Conservation (phyloP, 441 rosid genomes). For the Sinapis alba region DNA sequence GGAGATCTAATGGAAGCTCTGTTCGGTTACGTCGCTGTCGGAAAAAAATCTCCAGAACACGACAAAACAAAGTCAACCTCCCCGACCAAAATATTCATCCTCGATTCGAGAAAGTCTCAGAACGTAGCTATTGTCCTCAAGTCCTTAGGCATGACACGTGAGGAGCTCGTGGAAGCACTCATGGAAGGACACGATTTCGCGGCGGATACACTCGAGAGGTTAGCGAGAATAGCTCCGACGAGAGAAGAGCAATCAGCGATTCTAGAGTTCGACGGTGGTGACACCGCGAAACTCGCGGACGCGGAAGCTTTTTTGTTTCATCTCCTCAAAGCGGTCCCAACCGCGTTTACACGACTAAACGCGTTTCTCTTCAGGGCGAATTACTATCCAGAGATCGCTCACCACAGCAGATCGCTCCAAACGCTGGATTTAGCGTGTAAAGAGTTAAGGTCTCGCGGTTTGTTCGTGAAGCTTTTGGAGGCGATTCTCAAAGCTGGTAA, state of each 20-base stretch:
- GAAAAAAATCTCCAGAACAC: constrained; percentile 38
- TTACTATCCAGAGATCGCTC: constrained; percentile 61
- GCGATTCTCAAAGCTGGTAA: constrained; percentile 96
- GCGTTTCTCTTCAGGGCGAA: constrained; percentile 76
- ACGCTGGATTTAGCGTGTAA: constrained; percentile 70
- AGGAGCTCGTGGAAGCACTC: constrained; percentile 60
- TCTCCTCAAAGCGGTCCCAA: constrained; percentile 73
- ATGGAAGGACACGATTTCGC: constrained; percentile 61
- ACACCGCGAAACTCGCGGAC: constrained; percentile 60
- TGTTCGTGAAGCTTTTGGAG: constrained; percentile 85
- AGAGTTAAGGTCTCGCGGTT: constrained; percentile 76
- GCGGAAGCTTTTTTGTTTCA: constrained; percentile 79
- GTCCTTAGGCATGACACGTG: constrained; percentile 61
- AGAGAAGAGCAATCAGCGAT: constrained; percentile 67
- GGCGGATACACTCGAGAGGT: constrained; percentile 75
- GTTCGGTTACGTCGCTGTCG: constrained; percentile 81
- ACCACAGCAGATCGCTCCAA: constrained; percentile 51
- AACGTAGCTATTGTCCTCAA: constrained; percentile 82
- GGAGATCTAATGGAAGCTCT: constrained; percentile 94
- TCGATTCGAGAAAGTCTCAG: constrained; percentile 80
- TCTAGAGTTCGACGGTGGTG: constrained; percentile 64
- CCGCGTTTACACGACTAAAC: constrained; percentile 66
- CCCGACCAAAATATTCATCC: constrained; percentile 54
- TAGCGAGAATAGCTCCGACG: constrained; percentile 68
- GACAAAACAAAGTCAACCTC: constrained; percentile 31